A percentile compares a stretch with the other conserved stretches of the same genome.
phyloP scores from a whole-genome alignment of 1,284 basidiomycete species.

The Tetrapyrgos nigripes region DNA sequence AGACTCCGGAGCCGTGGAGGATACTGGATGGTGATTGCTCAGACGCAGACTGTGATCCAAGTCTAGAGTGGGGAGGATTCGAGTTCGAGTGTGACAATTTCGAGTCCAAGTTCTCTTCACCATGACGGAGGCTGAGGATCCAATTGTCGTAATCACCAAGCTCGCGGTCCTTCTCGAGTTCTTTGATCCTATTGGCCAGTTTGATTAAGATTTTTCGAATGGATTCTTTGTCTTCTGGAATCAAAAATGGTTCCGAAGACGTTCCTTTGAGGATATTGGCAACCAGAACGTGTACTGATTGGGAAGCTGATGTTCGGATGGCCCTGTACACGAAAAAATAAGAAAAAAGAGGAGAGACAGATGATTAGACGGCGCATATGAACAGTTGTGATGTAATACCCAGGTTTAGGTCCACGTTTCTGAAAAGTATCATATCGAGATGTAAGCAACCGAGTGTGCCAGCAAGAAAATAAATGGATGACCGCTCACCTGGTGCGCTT shows the following conservation, averaged over 20 bases:
- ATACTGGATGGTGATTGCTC: too few relatives aligned
- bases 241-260: not conserved
- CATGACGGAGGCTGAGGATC: too few relatives aligned
- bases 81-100: too few relatives aligned
- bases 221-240: slow-evolving; percentile 11
- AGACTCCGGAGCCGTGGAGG: too few relatives aligned
- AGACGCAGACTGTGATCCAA: too few relatives aligned
- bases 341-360: not conserved
- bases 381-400: not conserved
- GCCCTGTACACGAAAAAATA: not conserved
- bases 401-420: not conserved
- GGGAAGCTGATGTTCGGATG: not conserved
- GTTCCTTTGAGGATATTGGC: not conserved
- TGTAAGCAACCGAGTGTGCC: not conserved
- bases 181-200: not conserved
- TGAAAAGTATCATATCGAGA: not conserved
- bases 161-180: not conserved
- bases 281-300: not conserved
- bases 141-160: not conserved
- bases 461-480: too few relatives aligned
- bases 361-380: not conserved
- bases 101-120: too few relatives aligned
- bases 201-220: not conserved
- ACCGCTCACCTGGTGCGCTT: not conserved
- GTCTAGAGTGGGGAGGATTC: too few relatives aligned